Percentiles rank a stretch among this genome's conserved stretches.
These are phyloP conservation scores for Triticum timopheevii DNA, from an alignment of 176 grass and related monocot genomes.

Conservation along the genomic window DNA sequence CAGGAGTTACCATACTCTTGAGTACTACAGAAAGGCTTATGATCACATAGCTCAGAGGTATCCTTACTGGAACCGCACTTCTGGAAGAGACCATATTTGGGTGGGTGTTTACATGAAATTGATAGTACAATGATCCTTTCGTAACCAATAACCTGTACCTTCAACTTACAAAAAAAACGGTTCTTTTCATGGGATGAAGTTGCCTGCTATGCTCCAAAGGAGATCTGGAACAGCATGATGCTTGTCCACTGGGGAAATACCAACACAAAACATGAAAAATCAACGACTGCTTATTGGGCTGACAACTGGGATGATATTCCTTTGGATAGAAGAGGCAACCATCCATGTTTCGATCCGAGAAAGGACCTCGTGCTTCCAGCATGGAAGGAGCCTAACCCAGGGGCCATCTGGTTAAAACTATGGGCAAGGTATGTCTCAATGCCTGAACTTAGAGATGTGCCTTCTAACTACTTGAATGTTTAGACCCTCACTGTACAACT, in stretches of 20 bases:
- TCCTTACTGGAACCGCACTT: constrained; percentile 91
- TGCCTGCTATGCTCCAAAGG: constrained; percentile 94
- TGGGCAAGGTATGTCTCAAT: constrained; percentile 72
- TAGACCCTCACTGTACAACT: constrained; percentile 17
- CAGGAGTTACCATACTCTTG: constrained; percentile 74
- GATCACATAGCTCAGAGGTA: constrained; percentile 81
- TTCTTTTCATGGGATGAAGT: constrained; percentile 99
- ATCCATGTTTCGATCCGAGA: constrained; percentile 86
- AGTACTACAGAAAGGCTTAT: constrained; percentile 85
- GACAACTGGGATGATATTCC: constrained; percentile 95
- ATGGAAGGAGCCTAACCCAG: constrained; percentile 84
- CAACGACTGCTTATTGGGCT: constrained; percentile 89
- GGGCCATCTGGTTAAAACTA: constrained; percentile 81
- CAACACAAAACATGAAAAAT: constrained; percentile 82
- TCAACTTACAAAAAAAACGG: constrained; percentile 49
- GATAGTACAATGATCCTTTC: not conserved
- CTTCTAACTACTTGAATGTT: constrained; percentile 23
- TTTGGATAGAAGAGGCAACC: constrained; percentile 66
- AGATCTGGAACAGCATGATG: constrained; percentile 98
- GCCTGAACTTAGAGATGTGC: not conserved
- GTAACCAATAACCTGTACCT: constrained; percentile 28
- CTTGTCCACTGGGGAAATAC: constrained; percentile 99
- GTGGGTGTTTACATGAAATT: constrained; percentile 52
- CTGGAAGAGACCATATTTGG: constrained; percentile 97
- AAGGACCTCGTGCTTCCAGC: constrained; percentile 96